Evolutionary conservation across 331 rosid genomes (phyloP), one percentile per base, ranked within the genome.

Genomic region (Saraca asoca): DNA sequence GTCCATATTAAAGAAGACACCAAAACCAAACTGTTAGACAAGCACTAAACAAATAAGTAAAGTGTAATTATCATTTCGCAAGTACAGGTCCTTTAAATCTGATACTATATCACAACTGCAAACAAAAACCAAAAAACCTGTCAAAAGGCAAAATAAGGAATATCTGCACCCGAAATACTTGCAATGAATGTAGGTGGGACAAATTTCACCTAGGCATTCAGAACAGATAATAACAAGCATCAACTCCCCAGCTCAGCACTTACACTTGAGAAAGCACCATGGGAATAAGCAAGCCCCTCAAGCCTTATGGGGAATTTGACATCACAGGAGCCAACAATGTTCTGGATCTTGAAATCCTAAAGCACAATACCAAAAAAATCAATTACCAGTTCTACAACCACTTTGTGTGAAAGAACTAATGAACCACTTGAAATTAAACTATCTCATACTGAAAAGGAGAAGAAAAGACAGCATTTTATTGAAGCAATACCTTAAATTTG

Each of bases 291-390:
- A 74, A 94, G 91, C 56, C 92, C 97, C 79, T 90, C 98, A 5
- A 94, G 95, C 70, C 97, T 78, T 52, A 90, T 94, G 69, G 97
- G 96, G 66, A 94, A 94, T 84, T 94, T 88, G 43, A 94, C 98
- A 69, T 94, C 98, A 71, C 96, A 93, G 6, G 97, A 93, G 60
- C 96, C 97, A 60, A 94, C 97, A 43, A 94, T 94, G 68, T 94
- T 94, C 80, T 94, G 96, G 77, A 94, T 94, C 78, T 94, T 90
- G 63, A 94, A 94, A 78, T 94, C 99, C 99, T 94, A 54, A 53
- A 68, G 55, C 42, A 68, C 1, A 24, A 64, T 58, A 11, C 19
- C 18, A 7, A 9, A 60, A 19, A 50, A 63, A 63, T 39, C 20
- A 62, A 50, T 2, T n/a, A 51, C 29, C 35, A 12, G 71, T 48